These are phyloP conservation scores for Blepharisma japonicum DNA, from an alignment of 73 alveolate species.

Conservation along the genomic window DNA sequence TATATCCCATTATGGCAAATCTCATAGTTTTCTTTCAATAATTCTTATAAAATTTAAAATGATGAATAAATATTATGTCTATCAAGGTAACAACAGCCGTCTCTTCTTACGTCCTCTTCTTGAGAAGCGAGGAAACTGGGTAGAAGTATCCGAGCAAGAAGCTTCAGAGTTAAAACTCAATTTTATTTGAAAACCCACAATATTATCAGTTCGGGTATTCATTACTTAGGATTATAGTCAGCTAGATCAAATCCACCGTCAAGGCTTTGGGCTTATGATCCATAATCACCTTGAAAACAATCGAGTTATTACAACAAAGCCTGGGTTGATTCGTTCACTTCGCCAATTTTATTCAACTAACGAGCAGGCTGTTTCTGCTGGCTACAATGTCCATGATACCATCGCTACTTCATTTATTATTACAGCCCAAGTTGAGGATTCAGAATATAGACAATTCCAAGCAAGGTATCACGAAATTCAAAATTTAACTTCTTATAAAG, in stretches of 20 bases:
- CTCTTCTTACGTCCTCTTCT: conserved; percentile 47
- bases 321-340: conserved; percentile 61
- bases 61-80: conserved; percentile 34
- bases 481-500: conserved; percentile 45
- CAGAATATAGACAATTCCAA: conserved; percentile 34
- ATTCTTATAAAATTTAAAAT: too few species aligned
- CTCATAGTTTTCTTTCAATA: too few species aligned
- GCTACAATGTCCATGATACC: conserved; percentile 55
- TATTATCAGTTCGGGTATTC: conserved; percentile 43
- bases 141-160: conserved; percentile 48
- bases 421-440: conserved; percentile 44
- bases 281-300: conserved; percentile 57
- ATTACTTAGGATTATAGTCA: conserved; percentile 34
- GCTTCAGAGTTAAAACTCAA: conserved; percentile 39
- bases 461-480: conserved; percentile 43
- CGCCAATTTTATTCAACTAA: conserved; percentile 44
- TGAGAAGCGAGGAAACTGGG: conserved; percentile 58
- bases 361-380: conserved; percentile 47
- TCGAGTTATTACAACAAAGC: conserved; percentile 50
- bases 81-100: conserved; percentile 62
- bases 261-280: conserved; percentile 36
- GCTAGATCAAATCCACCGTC: conserved; percentile 32
- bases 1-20: too few species aligned
- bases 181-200: conserved; percentile 59
- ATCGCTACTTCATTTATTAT: conserved; percentile 62